phyloP scores from a whole-genome alignment of 2,329 filamentous ascomycete species.

The Sordariomycetes sp. region DNA sequence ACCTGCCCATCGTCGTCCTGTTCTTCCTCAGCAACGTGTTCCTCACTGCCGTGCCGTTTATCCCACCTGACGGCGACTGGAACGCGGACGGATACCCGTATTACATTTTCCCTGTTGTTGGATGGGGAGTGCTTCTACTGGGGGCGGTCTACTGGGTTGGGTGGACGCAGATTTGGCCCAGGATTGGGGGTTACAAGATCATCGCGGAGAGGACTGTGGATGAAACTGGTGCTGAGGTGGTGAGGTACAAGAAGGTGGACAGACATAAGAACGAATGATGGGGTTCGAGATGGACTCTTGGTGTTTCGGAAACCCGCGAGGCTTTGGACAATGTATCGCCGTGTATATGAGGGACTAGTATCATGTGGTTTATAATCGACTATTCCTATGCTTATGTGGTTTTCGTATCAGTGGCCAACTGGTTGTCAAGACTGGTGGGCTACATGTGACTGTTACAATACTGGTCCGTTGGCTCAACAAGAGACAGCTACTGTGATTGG shows the following conservation, averaged over 20 bases:
- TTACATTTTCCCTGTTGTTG: constrained; percentile 42
- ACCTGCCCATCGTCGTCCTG: constrained; percentile 29
- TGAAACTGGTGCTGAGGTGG: constrained; percentile 23
- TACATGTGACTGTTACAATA: too few relatives aligned
- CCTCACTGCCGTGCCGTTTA: constrained; percentile 38
- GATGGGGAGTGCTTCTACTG: constrained; percentile 33
- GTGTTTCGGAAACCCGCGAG: too few relatives aligned
- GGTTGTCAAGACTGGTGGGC: too few relatives aligned
- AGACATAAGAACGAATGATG: not conserved
- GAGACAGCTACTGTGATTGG: too few relatives aligned
- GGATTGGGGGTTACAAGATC: constrained; percentile 33
- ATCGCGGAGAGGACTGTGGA: constrained; percentile 27
- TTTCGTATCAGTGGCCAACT: too few relatives aligned
- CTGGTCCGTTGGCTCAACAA: too few relatives aligned
- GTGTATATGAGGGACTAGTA: too few relatives aligned
- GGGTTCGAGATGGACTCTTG: too few relatives aligned
- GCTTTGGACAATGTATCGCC: too few relatives aligned
- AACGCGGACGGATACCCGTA: constrained; percentile 37
- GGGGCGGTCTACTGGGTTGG: constrained; percentile 37
- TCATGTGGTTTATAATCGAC: too few relatives aligned
- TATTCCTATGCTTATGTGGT: too few relatives aligned
- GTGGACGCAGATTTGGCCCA: constrained; percentile 36
- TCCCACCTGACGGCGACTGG: constrained; percentile 34
- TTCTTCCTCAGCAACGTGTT: constrained; percentile 38
- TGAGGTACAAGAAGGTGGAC: constrained; percentile 21